Evolutionary conservation across 2,329 filamentous ascomycete genomes (phyloP), one percentile per base, ranked within the genome.

Genomic region (Alternaria angustiovoidea): DNA sequence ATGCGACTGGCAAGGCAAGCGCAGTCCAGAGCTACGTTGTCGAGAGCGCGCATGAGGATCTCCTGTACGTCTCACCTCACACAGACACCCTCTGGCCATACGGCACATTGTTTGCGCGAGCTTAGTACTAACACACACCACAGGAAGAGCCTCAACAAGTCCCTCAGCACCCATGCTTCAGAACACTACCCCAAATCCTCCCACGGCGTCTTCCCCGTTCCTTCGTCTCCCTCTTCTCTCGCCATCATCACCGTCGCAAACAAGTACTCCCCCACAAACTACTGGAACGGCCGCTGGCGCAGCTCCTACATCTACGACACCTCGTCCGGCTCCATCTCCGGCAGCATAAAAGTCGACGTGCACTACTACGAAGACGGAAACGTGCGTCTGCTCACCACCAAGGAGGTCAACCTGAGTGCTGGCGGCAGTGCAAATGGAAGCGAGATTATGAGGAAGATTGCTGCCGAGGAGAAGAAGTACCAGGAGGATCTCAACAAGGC

Each of bases 291-390:
- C 64, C 93, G 95, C 64, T 99, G 95, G 92, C 91, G 95, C 73
- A 94, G 92, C 48, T 85, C 91, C 54, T 98, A 98, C 83, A 86
- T 91, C 71, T 91, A 91, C 79, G 86, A 89, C 64, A 89, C 93
- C 1, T 86, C 87, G 2, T 84, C 87, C 3, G 84, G 85, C 65
- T 84, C 84, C 48, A 82, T 98, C 43, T 88, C 89, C 38, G 95
- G 95, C 71, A 88, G 85, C 60, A 89, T 98, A 80, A 93, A 94
- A 79, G 92, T 97, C 54, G 94, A 98, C 70, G 94, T 99, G 52
- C 95, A 99, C 84, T 99, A 99, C 85, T 99, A 99, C 83, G 95
- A 99, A 82, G 96, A 99, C 77, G 95, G 95, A 64, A 99, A 99
- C 76, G 95, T 99, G 59, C 91, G 95, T 2, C 86, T 99, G 61